Evolutionary conservation across 23 red algal genomes (phyloP), one percentile per base, ranked within the genome.

Genomic region (Gracilaria domingensis): DNA sequence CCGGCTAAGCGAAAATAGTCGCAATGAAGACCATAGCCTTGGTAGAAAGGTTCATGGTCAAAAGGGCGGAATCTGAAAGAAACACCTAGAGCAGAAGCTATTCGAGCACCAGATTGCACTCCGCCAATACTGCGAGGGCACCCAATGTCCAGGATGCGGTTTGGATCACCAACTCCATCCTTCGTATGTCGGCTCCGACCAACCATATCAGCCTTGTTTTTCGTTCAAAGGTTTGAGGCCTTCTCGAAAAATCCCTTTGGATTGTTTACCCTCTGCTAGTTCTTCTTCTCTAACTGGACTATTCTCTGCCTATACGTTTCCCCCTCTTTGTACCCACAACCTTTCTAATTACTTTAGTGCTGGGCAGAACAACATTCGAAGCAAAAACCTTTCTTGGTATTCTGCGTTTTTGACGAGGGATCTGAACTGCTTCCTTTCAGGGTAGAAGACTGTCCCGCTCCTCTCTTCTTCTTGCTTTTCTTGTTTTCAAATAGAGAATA

Each of bases 11-110:
- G 28, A 23, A 30, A 59, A 17, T 86, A 59, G 23, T 61, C 47
- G 47, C 4, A 71, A 23, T 86, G 39, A 2, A 23, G 9, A 47
- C 82, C 82, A 44, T 86, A 86, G 4, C 60, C 82, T 23, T 73
- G 60, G 0, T 2, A 54, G 33, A 86, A 86, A 3, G 60, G 82
- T 36, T 86, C 61, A 30, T 12, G 59, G 64, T 86, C 25, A 24
- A 69, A 21, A 29, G 58, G 59, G 21, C 69, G 67, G 0, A 77
- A 29, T 36, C 78, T 18, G 4, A 86, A 86, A 17, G 45, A 8
- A 21, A 88, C 50, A 16, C 45, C 21, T 11, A 75, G 14, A 2
- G 28, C 65, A 35, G 65, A 36, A 25, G 65, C 65, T 4, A 70
- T 9, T 11, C 28, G 14, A 9, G 25, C 35, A 8, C 13, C 65